Base-by-base conservation (phyloP, 805 yeast species). In the Maudiozyma serrabonitensis region DNA sequence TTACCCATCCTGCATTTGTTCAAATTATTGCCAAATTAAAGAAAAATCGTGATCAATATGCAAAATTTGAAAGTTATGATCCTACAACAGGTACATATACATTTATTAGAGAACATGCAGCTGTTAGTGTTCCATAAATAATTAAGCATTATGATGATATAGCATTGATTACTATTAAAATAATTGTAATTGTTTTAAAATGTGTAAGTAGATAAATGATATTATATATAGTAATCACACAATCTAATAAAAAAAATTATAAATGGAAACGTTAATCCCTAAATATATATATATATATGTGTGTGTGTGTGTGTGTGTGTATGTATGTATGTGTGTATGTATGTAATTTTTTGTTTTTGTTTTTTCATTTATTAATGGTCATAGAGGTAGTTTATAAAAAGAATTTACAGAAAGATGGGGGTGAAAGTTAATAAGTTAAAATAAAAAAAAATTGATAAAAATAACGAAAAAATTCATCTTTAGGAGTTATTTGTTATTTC, bases 41-140 rank as follows among this genome's bases (percentile, higher is more conserved):
- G 67, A 66, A 13, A 11, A 19, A 18, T 15, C 23, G 69, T 28
- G 67, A 81, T 49, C 75, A 78, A 26, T 48, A 49, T 19, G 74
- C 84, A 47, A 74, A 76, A 52, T 91, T 90, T 68, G 76, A 79
- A 26, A 76, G 82, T 46, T 93, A 87, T 70, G 93, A 89, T 55
- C 80, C 91, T 0, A 75, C 73, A 38, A 75, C 86, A 1, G 93
- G 93, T 40, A 73, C 79, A 44, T 84, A 89, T 87, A 72, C 76
- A 1, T 86, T 85, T 57, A 68, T 72, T 11, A 77, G 26, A 6
- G 42, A 39, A 15, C 23, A 39, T 19, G 23, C 26, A 4, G 25
- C 26, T 6, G 11, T 13, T 39, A 21, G n/a, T 4, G 42, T 16
- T 18, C 21, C 40, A 18, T 39, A 19, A 39, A n/a, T 18, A 19